phyloP scores from a whole-genome alignment of 1,284 basidiomycete genomes.

The Apiotrichum mycotoxinovorans region DNA sequence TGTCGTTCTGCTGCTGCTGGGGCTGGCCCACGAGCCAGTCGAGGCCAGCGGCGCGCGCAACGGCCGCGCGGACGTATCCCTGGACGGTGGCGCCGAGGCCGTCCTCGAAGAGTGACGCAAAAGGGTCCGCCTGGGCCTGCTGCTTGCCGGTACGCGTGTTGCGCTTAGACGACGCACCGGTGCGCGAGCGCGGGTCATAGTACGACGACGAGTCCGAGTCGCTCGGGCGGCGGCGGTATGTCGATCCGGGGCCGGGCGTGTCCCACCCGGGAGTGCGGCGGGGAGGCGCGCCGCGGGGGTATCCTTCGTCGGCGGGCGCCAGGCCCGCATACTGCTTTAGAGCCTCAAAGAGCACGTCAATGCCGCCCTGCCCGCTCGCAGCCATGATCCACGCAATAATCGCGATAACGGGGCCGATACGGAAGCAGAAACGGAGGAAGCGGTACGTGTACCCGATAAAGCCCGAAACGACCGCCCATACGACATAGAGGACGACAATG shows the following conservation, averaged over 20 bases:
- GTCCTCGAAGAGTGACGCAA: constrained; percentile 15
- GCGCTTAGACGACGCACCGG: neutral
- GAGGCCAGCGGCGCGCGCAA: constrained; percentile 34
- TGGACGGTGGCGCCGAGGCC: constrained; percentile 30
- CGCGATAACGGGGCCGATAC: constrained; percentile 40
- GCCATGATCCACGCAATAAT: constrained; percentile 44
- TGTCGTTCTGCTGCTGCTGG: constrained; percentile 7
- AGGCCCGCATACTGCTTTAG: constrained; percentile 37
- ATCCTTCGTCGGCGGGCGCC: neutral
- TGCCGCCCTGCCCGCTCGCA: constrained; percentile 39
- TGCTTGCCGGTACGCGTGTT: neutral
- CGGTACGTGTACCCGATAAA: constrained; percentile 38
- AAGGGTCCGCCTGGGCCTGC: constrained; percentile 1
- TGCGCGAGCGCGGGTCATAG: neutral
- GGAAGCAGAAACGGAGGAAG: constrained; percentile 39
- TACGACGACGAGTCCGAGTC: neutral
- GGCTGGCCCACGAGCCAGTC: constrained; percentile 34
- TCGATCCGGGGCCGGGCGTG: neutral
- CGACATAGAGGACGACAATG: constrained; percentile 38
- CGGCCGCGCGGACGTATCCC: constrained; percentile 36
- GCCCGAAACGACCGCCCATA: constrained; percentile 34
- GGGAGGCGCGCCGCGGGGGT: neutral
- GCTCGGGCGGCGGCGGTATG: neutral
- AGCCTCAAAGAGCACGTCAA: constrained; percentile 37
- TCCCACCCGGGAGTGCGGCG: neutral